These are phyloP conservation scores for Macroventuria anomochaeta DNA, from an alignment of 2,329 filamentous ascomycete species.

Conservation along the genomic window DNA sequence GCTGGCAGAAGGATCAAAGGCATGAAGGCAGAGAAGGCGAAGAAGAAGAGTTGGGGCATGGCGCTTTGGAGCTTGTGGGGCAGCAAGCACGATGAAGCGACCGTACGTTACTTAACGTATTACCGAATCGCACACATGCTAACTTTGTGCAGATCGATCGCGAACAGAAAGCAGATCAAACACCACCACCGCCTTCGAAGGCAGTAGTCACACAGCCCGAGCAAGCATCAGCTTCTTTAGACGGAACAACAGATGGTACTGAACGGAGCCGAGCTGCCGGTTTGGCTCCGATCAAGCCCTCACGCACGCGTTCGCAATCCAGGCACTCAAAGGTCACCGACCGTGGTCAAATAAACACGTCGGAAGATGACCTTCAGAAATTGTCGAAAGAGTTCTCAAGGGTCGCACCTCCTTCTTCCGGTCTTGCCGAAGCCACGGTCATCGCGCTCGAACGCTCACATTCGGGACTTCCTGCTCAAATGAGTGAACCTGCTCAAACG, in stretches of 20 bases:
- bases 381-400: constrained; percentile 13
- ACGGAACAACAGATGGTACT: constrained; percentile 45
- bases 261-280: constrained; percentile 13
- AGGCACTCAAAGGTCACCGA: constrained; percentile 43
- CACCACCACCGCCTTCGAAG: constrained; percentile 6
- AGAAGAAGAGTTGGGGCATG: constrained; percentile 75
- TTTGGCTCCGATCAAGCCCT: constrained; percentile 8
- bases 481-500: constrained; percentile 13
- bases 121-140: background rate
- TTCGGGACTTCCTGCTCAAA: constrained; percentile 29
- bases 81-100: constrained; percentile 83
- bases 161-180: constrained; percentile 41
- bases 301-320: constrained; percentile 38
- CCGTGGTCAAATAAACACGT: constrained; percentile 36
- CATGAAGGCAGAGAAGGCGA: constrained; percentile 58
- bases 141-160: constrained; percentile 37
- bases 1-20: constrained; percentile 69
- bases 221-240: constrained; percentile 20
- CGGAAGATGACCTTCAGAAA: constrained; percentile 26
- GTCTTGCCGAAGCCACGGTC: constrained; percentile 37
- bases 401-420: constrained; percentile 29
- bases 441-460: constrained; percentile 39
- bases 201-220: constrained; percentile 22
- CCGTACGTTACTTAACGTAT: constrained; percentile 55
- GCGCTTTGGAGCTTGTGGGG: constrained; percentile 88